Conservation (phyloP, 2,329 filamentous ascomycete species). For the Aureobasidium vineae region DNA sequence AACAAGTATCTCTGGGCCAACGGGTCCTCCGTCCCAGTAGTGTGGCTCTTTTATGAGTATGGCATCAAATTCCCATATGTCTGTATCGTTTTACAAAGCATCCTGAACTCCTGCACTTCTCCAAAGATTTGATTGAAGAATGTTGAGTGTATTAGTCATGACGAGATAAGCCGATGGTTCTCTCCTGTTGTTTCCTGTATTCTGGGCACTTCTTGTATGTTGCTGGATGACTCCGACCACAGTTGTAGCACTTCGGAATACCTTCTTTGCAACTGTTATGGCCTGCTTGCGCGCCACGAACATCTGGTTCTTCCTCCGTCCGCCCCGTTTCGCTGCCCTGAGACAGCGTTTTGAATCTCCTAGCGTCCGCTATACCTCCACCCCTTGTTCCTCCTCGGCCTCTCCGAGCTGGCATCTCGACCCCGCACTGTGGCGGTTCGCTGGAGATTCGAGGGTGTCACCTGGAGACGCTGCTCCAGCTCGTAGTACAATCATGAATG, state of each 20-base stretch:
- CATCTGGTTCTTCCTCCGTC: no score
- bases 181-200: no score
- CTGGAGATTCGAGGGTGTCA: background rate
- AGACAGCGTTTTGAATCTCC: no score
- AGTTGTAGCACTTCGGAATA: no score
- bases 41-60: no score
- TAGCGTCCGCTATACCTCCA: slow-evolving; percentile 20
- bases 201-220: no score
- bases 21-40: background rate
- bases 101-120: background rate
- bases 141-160: background rate
- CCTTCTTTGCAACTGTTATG: no score
- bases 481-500: background rate
- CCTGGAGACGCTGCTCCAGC: background rate
- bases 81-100: background rate
- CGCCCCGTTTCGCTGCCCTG: no score
- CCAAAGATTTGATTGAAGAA: background rate
- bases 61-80: background rate
- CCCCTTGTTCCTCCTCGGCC: slow-evolving; percentile 16
- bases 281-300: no score
- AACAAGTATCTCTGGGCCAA: no score
- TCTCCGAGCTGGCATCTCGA: slow-evolving; percentile 24
- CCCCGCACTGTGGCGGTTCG: slow-evolving; percentile 14
- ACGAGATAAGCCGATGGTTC: no score
- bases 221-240: no score